Percentiles rank a stretch among this genome's conserved stretches.
Evolutionary conservation across 2,329 filamentous ascomycete genomes (phyloP).

Genomic region (Decorospora gaudefroyi): DNA sequence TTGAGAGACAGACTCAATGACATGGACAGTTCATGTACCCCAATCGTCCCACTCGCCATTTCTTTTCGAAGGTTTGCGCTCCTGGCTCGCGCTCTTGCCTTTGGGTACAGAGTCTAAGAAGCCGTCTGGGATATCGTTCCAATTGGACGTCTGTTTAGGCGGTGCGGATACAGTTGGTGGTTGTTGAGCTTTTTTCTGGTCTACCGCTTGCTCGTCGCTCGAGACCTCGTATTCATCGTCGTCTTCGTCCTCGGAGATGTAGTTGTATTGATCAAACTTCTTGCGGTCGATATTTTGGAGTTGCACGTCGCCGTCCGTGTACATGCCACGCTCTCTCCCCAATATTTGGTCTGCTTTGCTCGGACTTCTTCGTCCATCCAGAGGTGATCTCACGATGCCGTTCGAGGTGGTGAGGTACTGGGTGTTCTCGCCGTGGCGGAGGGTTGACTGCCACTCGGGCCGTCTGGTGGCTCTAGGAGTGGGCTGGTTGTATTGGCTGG

Average conservation of each 20-base stretch:
- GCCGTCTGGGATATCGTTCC: conserved; percentile 57
- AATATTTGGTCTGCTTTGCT: conserved; percentile 51
- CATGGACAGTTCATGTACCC: conserved; percentile 8
- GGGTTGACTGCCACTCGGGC: conserved; percentile 40
- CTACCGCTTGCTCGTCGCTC: conserved; percentile 39
- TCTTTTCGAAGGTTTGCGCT: conserved; percentile 33
- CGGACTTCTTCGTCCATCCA: conserved; percentile 45
- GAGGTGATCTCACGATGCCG: conserved; percentile 39
- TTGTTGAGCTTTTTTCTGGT: conserved; percentile 23
- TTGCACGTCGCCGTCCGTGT: conserved; percentile 46
- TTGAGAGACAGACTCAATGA: background rate
- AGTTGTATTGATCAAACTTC: conserved; percentile 44
- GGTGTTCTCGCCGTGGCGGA: conserved; percentile 33
- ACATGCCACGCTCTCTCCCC: conserved; percentile 45
- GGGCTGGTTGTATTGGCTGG: conserved; percentile 33
- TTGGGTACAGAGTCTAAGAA: conserved; percentile 42
- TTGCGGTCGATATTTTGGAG: conserved; percentile 50
- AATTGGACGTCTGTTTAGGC: conserved; percentile 44
- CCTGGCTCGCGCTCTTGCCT: conserved; percentile 34
- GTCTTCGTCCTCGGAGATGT: conserved; percentile 48
- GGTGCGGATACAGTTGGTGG: conserved; percentile 16
- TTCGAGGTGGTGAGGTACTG: conserved; percentile 45
- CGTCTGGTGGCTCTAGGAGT: conserved; percentile 33
- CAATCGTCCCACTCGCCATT: conserved; percentile 43
- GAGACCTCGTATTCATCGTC: conserved; percentile 44